Percentiles rank a stretch among this genome's conserved stretches.
Conservation (phyloP, 257 asterid genomes). For the Cruciata laevipes region DNA sequence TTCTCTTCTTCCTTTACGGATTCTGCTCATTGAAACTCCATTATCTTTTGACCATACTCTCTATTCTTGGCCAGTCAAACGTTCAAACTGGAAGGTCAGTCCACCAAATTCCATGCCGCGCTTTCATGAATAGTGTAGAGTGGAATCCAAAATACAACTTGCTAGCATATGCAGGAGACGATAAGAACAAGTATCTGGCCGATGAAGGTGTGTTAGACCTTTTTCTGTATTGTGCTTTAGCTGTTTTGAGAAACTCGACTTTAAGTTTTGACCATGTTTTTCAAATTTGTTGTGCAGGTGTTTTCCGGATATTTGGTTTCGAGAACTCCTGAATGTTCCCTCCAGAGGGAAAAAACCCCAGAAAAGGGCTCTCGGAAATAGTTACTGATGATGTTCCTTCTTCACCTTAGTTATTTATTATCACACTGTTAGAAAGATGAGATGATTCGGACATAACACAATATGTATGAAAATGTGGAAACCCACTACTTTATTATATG, state of each 20-base stretch:
- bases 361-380: background rate
- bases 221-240: background rate
- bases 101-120: slow-evolving; percentile 92
- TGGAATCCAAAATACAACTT: slow-evolving; percentile 90
- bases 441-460: background rate
- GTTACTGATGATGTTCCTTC: no score
- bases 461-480: background rate
- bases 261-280: background rate
- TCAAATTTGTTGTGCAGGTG: slow-evolving; percentile 37
- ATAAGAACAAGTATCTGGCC: slow-evolving; percentile 80
- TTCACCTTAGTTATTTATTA: no score
- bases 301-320: slow-evolving; percentile 82
- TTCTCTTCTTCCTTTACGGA: background rate
- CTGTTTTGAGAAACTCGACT: background rate
- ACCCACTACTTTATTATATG: background rate
- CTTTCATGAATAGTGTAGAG: slow-evolving; percentile 98
- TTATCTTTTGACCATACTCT: background rate
- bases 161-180: slow-evolving; percentile 98
- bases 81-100: slow-evolving; percentile 78
- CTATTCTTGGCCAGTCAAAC: slow-evolving; percentile 46
- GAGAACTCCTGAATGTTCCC: slow-evolving; percentile 45
- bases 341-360: background rate
- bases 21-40: background rate
- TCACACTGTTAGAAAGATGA: background rate
- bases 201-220: slow-evolving; percentile 57